Base-by-base conservation (phyloP, 257 asterid genomes). In the Cordia subcordata region DNA sequence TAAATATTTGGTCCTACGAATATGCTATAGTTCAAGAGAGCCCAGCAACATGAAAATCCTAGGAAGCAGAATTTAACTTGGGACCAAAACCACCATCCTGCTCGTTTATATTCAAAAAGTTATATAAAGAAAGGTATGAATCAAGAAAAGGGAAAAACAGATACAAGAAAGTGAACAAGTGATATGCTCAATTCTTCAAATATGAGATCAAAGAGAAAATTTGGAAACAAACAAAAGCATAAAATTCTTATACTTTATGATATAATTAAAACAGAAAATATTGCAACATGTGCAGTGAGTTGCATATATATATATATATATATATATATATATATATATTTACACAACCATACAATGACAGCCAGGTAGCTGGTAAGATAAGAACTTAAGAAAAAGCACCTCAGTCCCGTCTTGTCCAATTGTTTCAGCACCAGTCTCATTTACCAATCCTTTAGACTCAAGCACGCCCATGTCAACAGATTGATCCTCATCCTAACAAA, bases 401-500 rank as follows among this genome's bases (percentile, higher is more conserved):
- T 91, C 85, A 61, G 53, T 22, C 49, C 62, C 75, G 58, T 62
- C 68, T 63, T 66, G 78, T 53, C 63, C 75, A 49, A 46, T 54
- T 12, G 49, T 49, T 57, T 68, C 81, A 49, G 61, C 69, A 46
- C 62, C 63, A 57, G 53, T 81, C 59, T 65, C 57, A 38, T 70
- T 64, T 19, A 67, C 75, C 54, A 50, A 16, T 58, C 71, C 64
- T 62, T 72, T 68, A 22, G 90, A 61, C 73, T 82, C 83, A 47
- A 69, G 75, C 39, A 49, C 20, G 16, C 21, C 71, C 9, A 63
- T 38, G 53, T 72, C 81, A 15, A 45, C 38, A 46, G 80, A 49
- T 59, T 73, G 81, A 66, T 70, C 77, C 62, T 77, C 68, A 64
- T 62, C 83, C 94, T 81, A 69, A 53, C 44, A 74, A 66, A 68